Conservation (phyloP, 225 moss, liverwort and hornwort species). For the Takakia lepidozioides region DNA sequence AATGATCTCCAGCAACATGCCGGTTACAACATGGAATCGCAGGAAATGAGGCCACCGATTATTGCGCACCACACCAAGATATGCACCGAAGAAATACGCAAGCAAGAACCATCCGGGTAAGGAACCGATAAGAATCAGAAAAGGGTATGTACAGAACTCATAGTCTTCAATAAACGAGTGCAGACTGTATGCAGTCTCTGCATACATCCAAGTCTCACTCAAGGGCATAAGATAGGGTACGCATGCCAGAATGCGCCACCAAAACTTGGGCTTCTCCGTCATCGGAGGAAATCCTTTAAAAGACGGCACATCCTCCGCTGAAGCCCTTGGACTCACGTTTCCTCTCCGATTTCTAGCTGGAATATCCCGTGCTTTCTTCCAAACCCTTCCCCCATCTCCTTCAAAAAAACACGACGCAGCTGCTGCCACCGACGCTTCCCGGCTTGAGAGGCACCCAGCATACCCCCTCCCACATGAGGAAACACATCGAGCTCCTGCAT, state of each 20-base stretch:
- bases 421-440: too few relatives aligned
- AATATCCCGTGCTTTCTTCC: not conserved
- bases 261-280: conserved; percentile 95
- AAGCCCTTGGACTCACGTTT: conserved; percentile 32
- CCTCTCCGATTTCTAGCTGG: not conserved
- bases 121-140: conserved; percentile 92
- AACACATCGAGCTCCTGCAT: too few relatives aligned
- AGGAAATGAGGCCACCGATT: conserved; percentile 98
- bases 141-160: conserved; percentile 93
- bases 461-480: too few relatives aligned
- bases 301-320: conserved; percentile 78
- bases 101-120: conserved; percentile 94
- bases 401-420: conserved; percentile 19
- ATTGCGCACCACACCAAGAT: conserved; percentile 89
- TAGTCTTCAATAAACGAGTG: conserved; percentile 83
- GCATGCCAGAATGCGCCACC: conserved; percentile 89
- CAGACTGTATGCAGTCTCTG: conserved; percentile 94
- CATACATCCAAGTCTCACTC: conserved; percentile 99
- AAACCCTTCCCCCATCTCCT: conserved; percentile 14
- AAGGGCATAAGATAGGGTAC: conserved; percentile 94
- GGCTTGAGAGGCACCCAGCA: too few relatives aligned
- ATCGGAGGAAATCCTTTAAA: conserved; percentile 90
- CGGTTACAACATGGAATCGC: conserved; percentile 94
- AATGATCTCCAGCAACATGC: conserved; percentile 97
- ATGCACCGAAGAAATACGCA: conserved; percentile 95